A percentile compares a stretch with the other conserved stretches of the same genome.
phyloP scores from a whole-genome alignment of 192 early-diverging fungal genomes.

The Coemansia sp. region DNA sequence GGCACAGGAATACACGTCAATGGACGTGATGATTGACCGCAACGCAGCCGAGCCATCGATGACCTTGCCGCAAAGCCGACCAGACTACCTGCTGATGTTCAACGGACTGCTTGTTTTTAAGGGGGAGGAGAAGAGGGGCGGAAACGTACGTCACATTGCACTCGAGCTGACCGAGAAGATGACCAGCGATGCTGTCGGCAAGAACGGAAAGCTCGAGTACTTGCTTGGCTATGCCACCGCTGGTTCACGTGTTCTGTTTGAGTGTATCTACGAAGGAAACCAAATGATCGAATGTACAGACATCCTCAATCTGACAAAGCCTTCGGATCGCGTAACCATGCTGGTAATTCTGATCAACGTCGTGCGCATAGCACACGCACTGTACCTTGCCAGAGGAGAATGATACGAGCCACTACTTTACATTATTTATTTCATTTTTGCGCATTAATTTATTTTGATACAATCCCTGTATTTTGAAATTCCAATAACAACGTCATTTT shows the following conservation, averaged over 20 bases:
- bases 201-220: constrained; percentile 28
- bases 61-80: constrained; percentile 24
- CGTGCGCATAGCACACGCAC: constrained; percentile 18
- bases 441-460: too few relatives aligned
- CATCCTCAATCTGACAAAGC: constrained; percentile 25
- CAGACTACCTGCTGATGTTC: constrained; percentile 38
- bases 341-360: constrained; percentile 34
- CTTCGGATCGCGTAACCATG: constrained; percentile 31
- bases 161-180: constrained; percentile 38
- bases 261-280: constrained; percentile 35
- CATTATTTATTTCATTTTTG: too few relatives aligned
- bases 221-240: constrained; percentile 44
- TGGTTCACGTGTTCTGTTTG: constrained; percentile 36
- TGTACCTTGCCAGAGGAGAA: constrained; percentile 7
- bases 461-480: too few relatives aligned
- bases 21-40: constrained; percentile 31
- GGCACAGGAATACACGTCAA: constrained; percentile 25
- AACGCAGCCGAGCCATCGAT: constrained; percentile 38
- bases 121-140: constrained; percentile 47
- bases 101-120: constrained; percentile 49
- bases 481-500: too few relatives aligned
- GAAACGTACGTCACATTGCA: constrained; percentile 32
- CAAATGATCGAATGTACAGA: constrained; percentile 42
- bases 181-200: constrained; percentile 27
- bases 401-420: too few relatives aligned